Evolutionary conservation across 2,329 filamentous ascomycete genomes (phyloP).

Genomic region (Fusarium sp.): DNA sequence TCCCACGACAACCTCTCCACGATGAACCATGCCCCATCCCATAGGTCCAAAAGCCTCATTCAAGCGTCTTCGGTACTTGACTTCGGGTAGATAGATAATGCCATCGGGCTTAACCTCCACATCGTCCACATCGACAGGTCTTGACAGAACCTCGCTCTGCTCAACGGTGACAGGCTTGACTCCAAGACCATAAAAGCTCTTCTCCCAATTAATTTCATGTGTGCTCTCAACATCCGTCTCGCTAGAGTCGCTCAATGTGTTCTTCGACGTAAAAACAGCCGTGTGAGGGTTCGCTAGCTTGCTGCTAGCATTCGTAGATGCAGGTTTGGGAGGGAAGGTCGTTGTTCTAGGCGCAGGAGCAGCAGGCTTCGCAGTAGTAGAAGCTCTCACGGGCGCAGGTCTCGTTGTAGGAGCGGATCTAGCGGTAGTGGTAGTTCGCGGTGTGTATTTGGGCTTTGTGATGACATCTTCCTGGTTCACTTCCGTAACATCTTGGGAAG

Average conservation of each 20-base stretch:
- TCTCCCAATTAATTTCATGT: conserved; percentile 76
- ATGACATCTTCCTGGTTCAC: conserved; percentile 26
- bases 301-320: neutral
- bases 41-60: conserved; percentile 94
- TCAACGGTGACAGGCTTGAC: conserved; percentile 76
- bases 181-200: conserved; percentile 84
- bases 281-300: conserved; percentile 23
- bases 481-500: conserved; percentile 20
- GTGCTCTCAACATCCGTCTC: conserved; percentile 23
- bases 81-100: conserved; percentile 95
- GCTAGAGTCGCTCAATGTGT: conserved; percentile 19
- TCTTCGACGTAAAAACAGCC: conserved; percentile 3
- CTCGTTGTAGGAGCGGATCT: neutral
- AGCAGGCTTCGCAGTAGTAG: neutral
- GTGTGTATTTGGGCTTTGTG: conserved; percentile 7
- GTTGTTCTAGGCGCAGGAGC: neutral
- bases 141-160: conserved; percentile 74
- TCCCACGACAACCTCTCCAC: conserved; percentile 87
- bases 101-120: conserved; percentile 98
- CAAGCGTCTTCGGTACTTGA: conserved; percentile 93
- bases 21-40: conserved; percentile 92
- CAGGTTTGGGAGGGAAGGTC: neutral
- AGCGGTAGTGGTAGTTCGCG: neutral
- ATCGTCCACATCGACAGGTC: conserved; percentile 75
- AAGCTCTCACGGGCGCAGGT: conserved; percentile 3